Percentiles rank a stretch among this genome's conserved stretches.
Evolutionary conservation across 2,329 filamentous ascomycete species (phyloP).

Genomic region (Aspergillaceae sp.): DNA sequence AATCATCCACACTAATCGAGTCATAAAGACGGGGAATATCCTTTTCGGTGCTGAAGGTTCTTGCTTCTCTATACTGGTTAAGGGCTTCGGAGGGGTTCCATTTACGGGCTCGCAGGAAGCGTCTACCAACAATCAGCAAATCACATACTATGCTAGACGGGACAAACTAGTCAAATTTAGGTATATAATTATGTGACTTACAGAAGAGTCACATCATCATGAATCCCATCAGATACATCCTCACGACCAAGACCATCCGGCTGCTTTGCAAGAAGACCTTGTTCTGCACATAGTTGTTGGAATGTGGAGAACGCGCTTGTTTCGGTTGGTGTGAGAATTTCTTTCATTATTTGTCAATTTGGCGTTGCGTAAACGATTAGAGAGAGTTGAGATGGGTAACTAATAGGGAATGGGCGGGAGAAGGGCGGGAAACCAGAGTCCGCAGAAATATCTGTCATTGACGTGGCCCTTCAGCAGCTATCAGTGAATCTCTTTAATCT

Average conservation of each 20-base stretch:
- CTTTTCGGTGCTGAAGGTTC: conserved; percentile 9
- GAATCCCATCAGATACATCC: conserved; percentile 10
- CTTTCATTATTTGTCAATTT: too few relatives aligned
- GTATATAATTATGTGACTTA: not conserved
- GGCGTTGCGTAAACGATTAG: too few relatives aligned
- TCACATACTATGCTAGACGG: too few relatives aligned
- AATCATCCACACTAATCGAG: conserved; percentile 10
- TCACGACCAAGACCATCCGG: conserved; percentile 4
- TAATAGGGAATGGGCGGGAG: too few relatives aligned
- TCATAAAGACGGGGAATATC: conserved; percentile 10
- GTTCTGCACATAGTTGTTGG: not conserved
- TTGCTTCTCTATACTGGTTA: conserved; percentile 9
- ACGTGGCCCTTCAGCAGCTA: too few relatives aligned
- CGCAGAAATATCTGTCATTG: too few relatives aligned
- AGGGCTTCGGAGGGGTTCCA: conserved; percentile 8
- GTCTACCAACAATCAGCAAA: conserved; percentile 2
- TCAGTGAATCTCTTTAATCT: too few relatives aligned
- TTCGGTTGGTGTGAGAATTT: not conserved
- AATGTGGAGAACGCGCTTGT: not conserved
- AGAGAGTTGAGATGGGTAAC: too few relatives aligned
- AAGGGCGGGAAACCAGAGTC: too few relatives aligned
- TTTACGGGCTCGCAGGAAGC: conserved; percentile 12
- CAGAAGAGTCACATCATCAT: conserved; percentile 12
- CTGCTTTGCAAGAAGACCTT: conserved; percentile 4
- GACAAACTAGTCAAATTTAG: too few relatives aligned